A percentile compares a stretch with the other conserved stretches of the same genome.
phyloP scores from a whole-genome alignment of 75 land plant species.

The Isoetes taiwanensis region DNA sequence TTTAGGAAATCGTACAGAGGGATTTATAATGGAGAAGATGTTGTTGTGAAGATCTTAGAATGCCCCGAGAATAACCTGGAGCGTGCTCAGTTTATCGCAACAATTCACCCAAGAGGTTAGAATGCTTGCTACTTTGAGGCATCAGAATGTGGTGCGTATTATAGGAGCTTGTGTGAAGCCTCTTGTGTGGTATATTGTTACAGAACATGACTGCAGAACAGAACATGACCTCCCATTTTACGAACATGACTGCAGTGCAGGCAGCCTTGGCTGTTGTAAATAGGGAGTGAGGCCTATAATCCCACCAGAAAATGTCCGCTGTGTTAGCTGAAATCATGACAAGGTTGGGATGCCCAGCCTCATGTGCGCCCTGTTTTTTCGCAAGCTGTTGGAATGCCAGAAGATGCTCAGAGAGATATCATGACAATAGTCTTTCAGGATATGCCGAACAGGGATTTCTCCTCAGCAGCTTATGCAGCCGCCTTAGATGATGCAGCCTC shows the following conservation, averaged over 20 bases:
- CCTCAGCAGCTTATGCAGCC: too few relatives aligned
- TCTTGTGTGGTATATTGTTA: slow-evolving; percentile 75
- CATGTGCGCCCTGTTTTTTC: slow-evolving; percentile 58
- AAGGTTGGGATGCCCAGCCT: slow-evolving; percentile 81
- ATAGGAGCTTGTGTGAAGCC: slow-evolving; percentile 63
- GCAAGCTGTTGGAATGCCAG: slow-evolving; percentile 67
- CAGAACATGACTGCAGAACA: too few relatives aligned
- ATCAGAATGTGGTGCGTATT: slow-evolving; percentile 63
- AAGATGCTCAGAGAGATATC: slow-evolving; percentile 62
- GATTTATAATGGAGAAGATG: slow-evolving; percentile 71
- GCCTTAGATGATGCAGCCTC: too few relatives aligned
- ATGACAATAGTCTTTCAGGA: slow-evolving; percentile 64
- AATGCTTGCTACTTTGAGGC: slow-evolving; percentile 54
- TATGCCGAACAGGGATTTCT: too few relatives aligned
- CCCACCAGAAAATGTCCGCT: slow-evolving; percentile 55
- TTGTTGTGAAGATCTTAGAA: slow-evolving; percentile 66
- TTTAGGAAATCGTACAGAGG: slow-evolving; percentile 64
- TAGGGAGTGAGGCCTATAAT: slow-evolving; percentile 58
- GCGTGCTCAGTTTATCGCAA: slow-evolving; percentile 41
- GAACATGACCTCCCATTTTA: slow-evolving; percentile 41
- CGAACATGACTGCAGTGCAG: slow-evolving; percentile 82
- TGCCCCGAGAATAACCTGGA: slow-evolving; percentile 54
- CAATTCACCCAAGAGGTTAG: slow-evolving; percentile 60
- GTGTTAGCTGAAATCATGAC: slow-evolving; percentile 62
- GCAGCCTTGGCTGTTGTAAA: slow-evolving; percentile 93